Evolutionary conservation across 257 asterid species (phyloP), one percentile per base, ranked within the genome.

Genomic region (Apocynum venetum): DNA sequence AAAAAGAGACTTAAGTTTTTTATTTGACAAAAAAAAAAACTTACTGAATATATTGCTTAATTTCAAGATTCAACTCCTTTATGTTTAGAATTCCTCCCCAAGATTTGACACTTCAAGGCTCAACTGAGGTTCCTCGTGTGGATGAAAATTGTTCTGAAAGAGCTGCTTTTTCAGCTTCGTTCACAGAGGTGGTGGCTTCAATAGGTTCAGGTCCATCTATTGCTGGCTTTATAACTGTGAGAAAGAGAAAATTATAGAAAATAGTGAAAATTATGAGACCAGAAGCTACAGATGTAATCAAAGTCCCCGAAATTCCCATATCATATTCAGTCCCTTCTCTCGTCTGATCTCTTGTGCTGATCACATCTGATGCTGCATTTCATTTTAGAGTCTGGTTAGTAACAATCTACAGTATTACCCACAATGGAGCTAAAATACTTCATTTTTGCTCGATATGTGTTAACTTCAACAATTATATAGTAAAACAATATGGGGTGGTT

Each of bases 151-250:
- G 31, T 25, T 25, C 31, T 25, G 31, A 25, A 25, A 25, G 31
- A 25, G 31, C 31, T 25, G 31, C 31, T 25, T 25, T 25, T 57
- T 67, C 80, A 68, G 53, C 63, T 65, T 80, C 76, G 25, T 31
- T 53, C 67, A 73, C 31, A 25, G 77, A 59, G 67, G 57, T 81
- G 71, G 72, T 48, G 57, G 77, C 81, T 72, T 77, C 77, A 72
- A 71, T 44, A 0, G 80, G 60, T 19, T 78, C 87, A 8, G 85
- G 84, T 47, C 86, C 89, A 76, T 92, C 97, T 65, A 92, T 72
- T 3, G 96, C 86, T 44, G 97, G 97, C 79, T 92, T 89, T 84
- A 89, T 91, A 47, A 92, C 87, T 25, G 91, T 82, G 17, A 71
- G 38, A 74, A 92, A 92, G 68, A 92, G 20, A 71, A 92, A 76